These are phyloP conservation scores for Epichloe bromicola DNA, from an alignment of 2,329 filamentous ascomycete genomes.

Conservation along the genomic window DNA sequence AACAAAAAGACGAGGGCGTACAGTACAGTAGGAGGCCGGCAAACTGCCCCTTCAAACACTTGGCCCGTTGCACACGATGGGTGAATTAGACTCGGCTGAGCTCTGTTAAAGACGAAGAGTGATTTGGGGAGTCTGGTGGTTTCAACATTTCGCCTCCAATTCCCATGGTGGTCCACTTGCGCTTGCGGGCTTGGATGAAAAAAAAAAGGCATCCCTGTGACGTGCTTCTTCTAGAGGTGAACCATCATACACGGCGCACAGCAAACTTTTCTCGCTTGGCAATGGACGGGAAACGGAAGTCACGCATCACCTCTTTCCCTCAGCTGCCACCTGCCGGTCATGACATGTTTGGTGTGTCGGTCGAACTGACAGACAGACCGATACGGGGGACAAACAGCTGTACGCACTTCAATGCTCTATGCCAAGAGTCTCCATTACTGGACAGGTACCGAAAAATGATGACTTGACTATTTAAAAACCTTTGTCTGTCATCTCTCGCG, in stretches of 20 bases:
- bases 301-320: neutral
- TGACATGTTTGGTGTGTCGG: neutral
- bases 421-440: too few relatives aligned
- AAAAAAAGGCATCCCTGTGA: too few relatives aligned
- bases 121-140: neutral
- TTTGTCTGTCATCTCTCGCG: too few relatives aligned
- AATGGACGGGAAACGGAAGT: neutral
- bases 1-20: neutral
- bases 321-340: neutral
- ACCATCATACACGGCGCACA: neutral
- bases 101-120: neutral
- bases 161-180: too few relatives aligned
- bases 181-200: too few relatives aligned
- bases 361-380: neutral
- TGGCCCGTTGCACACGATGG: neutral
- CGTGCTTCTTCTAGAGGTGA: too few relatives aligned
- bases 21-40: neutral
- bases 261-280: neutral
- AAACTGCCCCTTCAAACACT: neutral
- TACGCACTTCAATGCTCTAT: too few relatives aligned
- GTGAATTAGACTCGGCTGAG: neutral
- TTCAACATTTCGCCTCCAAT: neutral
- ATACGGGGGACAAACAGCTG: too few relatives aligned
- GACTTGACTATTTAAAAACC: too few relatives aligned
- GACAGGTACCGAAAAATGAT: too few relatives aligned